Percentiles rank a stretch among this genome's conserved stretches.
Conservation (phyloP, 2,329 filamentous ascomycete genomes). For the Cercospora janseana region DNA sequence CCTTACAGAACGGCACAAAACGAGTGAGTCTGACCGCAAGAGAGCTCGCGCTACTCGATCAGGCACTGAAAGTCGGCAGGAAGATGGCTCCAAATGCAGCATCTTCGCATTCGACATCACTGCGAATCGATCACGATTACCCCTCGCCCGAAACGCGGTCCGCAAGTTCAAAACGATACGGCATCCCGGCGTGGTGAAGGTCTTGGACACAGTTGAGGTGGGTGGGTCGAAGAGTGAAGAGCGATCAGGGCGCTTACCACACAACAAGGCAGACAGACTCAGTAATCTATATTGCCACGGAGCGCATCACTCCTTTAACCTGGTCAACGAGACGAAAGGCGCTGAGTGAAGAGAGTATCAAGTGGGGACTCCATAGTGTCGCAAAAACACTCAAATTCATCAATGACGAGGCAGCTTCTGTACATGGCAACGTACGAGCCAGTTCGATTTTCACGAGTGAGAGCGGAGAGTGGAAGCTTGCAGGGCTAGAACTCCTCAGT, state of each 20-base stretch:
- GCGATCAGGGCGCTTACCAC: conserved; percentile 33
- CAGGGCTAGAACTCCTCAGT: conserved; percentile 88
- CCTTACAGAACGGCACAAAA: conserved; percentile 90
- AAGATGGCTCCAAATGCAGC: conserved; percentile 90
- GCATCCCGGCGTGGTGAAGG: conserved; percentile 91
- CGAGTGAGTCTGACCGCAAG: conserved; percentile 56
- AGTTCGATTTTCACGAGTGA: conserved; percentile 90
- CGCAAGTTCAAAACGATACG: conserved; percentile 90
- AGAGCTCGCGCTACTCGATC: background rate
- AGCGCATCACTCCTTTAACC: conserved; percentile 78
- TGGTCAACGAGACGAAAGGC: conserved; percentile 91
- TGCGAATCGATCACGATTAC: conserved; percentile 74
- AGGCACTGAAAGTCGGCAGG: conserved; percentile 52
- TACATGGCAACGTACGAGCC: conserved; percentile 82
- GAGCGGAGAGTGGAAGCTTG: conserved; percentile 96
- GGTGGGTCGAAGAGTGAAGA: conserved; percentile 22
- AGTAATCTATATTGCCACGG: conserved; percentile 94
- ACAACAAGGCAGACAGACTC: conserved; percentile 70
- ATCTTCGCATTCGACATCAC: conserved; percentile 93
- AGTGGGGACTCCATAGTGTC: conserved; percentile 89
- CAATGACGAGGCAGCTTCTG: conserved; percentile 86
- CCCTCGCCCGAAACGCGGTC: conserved; percentile 87
- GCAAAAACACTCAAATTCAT: conserved; percentile 94
- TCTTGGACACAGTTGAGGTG: conserved; percentile 92
- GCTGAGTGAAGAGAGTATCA: conserved; percentile 84